phyloP scores from a whole-genome alignment of 306 rosid species.

The Coriaria nepalensis region DNA sequence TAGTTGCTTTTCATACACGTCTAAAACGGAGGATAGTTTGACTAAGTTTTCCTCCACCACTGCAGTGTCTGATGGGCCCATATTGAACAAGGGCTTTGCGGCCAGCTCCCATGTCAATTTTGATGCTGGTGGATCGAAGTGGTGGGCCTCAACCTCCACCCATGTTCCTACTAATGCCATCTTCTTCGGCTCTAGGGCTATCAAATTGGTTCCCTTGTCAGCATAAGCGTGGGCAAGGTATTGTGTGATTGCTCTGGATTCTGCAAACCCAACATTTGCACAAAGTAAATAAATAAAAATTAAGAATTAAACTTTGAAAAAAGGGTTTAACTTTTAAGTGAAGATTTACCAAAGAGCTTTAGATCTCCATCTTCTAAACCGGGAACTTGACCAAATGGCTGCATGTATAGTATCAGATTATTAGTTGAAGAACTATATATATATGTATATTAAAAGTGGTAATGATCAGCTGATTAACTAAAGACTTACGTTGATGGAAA shows the following conservation, averaged over 20 bases:
- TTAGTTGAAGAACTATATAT: too few species aligned
- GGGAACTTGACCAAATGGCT: constrained; percentile 87
- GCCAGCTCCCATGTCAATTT: constrained; percentile 35
- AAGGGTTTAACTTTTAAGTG: too few species aligned
- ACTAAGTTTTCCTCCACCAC: constrained; percentile 42
- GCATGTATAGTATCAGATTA: constrained; percentile 3
- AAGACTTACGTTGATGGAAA: constrained; percentile 44
- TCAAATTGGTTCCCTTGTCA: constrained; percentile 35
- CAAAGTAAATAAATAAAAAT: too few species aligned
- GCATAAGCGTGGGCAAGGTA: constrained; percentile 31
- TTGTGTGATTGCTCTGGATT: constrained; percentile 52
- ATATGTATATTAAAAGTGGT: neutral
- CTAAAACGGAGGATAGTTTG: constrained; percentile 38
- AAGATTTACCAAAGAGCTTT: constrained; percentile 57
- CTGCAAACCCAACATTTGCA: too few species aligned
- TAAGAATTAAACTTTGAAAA: too few species aligned
- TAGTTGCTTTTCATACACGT: constrained; percentile 39
- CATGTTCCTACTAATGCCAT: constrained; percentile 27
- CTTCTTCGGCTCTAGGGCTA: constrained; percentile 26
- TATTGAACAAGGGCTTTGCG: constrained; percentile 21
- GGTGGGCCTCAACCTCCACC: constrained; percentile 48
- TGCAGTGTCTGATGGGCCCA: constrained; percentile 16
- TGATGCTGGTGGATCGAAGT: constrained; percentile 36
- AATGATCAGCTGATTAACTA: neutral
- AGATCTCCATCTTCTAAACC: constrained; percentile 60